These are phyloP conservation scores for Dendrothele bispora DNA, from an alignment of 768 basidiomycete genomes.

Conservation along the genomic window DNA sequence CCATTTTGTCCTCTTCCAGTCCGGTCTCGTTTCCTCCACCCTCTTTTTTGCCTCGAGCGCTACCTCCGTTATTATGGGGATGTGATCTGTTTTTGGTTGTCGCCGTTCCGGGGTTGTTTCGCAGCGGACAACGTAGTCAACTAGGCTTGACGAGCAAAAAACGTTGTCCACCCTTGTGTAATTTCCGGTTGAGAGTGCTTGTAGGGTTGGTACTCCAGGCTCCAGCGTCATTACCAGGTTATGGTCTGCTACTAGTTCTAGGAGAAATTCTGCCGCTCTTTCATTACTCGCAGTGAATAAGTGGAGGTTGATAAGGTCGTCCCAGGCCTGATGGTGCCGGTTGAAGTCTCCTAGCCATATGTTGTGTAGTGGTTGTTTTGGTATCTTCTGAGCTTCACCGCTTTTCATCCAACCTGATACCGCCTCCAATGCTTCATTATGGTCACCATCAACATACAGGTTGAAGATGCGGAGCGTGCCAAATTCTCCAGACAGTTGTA, in stretches of 20 bases:
- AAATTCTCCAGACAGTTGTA: constrained; percentile 11
- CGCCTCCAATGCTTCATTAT: constrained; percentile 9
- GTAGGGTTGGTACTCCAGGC: constrained; percentile 23
- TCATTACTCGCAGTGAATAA: constrained; percentile 13
- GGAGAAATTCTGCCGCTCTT: constrained; percentile 8
- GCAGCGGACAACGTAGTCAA: background rate
- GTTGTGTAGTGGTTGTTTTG: background rate
- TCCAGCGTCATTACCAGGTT: constrained; percentile 28
- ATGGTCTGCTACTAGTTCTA: constrained; percentile 19
- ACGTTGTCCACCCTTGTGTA: constrained; percentile 1
- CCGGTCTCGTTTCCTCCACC: too few species aligned
- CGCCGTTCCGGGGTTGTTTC: background rate
- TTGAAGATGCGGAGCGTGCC: constrained; percentile 3
- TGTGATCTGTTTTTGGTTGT: background rate
- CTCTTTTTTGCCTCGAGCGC: too few species aligned
- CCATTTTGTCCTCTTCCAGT: too few species aligned
- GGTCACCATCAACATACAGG: constrained; percentile 12
- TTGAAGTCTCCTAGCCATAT: constrained; percentile 29
- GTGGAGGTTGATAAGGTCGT: constrained; percentile 17
- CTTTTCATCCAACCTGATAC: too few species aligned
- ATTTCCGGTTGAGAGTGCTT: constrained; percentile 18
- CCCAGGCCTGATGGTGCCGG: constrained; percentile 31
- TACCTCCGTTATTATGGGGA: background rate
- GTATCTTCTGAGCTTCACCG: too few species aligned
- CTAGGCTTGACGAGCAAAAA: background rate